Evolutionary conservation across 768 basidiomycete species (phyloP), one percentile per base, ranked within the genome.

Genomic region (Boletus fagicola): DNA sequence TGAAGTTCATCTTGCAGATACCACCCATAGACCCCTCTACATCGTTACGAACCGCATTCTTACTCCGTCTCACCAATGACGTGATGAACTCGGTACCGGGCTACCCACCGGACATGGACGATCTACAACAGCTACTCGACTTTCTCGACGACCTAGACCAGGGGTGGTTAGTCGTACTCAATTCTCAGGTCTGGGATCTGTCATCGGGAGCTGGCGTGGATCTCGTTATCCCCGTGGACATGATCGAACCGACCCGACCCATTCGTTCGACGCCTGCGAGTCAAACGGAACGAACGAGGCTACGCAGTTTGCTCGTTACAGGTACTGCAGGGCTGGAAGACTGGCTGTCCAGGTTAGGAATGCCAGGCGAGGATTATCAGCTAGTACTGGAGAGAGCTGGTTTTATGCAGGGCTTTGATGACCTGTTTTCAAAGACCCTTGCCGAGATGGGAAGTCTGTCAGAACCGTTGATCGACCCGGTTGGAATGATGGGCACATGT

Each of bases 1-100:
- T 92, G 12, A 76, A 80, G 0, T 66, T 92, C 47, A 78, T 90
- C 42, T 75, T 91, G 20, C 88, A 85, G 65, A 87, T 91, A 49
- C 90, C 89, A 0, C 89, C 90, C 13, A 68, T 88, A 16, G 83
- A 84, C 58, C 85, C 87, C 0, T 90, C 89, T 3, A 82, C 85
- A 5, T 74, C 83, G 15, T 76, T 92, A 5, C 83, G 90, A 10
- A 84, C 78, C 9, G 77, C 83, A 3, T 83, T 84, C 57, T 76
- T 92, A n/a, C 82, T 92, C 24, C 85, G 84, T 28, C 75, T 91
- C 9, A 91, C 88, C 4, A 82, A 83, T 52, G 89, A 91, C 48
- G 76, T 83, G 18, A 73, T 92, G 61, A 73, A 70, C 56, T 77
- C 82, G 11, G 79, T 90, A 10, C 73, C 80, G 5, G 87, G 88